A percentile compares a stretch with the other conserved stretches of the same genome.
Conservation (phyloP, 2,329 filamentous ascomycete genomes). For the Lachnum nothofagi region DNA sequence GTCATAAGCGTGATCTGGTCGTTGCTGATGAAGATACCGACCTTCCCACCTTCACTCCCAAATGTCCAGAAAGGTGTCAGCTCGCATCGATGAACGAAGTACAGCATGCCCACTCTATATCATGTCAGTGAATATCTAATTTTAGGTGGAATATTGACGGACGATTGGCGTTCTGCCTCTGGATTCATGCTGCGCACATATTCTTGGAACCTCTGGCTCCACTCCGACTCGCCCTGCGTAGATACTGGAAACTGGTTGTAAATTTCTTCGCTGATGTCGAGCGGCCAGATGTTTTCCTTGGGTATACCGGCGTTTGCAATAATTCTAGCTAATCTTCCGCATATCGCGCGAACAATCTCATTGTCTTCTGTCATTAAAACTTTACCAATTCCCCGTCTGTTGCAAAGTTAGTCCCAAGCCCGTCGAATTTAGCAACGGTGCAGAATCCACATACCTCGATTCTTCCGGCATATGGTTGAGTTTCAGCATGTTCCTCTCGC, state of each 20-base stretch:
- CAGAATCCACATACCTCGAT: slow-evolving; percentile 16
- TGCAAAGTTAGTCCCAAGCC: neutral
- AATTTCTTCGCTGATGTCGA: slow-evolving; percentile 1
- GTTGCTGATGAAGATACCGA: neutral
- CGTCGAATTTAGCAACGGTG: neutral
- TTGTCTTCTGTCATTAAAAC: slow-evolving; percentile 23
- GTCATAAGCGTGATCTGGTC: neutral
- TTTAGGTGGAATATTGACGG: neutral
- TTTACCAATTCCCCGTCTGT: slow-evolving; percentile 21
- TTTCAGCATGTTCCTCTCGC: slow-evolving; percentile 11
- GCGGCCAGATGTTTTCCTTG: slow-evolving; percentile 22
- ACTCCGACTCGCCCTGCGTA: slow-evolving; percentile 14
- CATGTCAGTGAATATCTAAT: neutral
- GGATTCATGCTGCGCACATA: slow-evolving; percentile 21
- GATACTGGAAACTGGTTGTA: slow-evolving; percentile 23
- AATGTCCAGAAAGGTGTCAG: neutral
- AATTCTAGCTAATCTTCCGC: slow-evolving; percentile 21
- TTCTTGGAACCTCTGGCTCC: slow-evolving; percentile 21
- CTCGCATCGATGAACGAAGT: neutral
- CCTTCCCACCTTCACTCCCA: neutral
- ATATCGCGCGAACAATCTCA: slow-evolving; percentile 26
- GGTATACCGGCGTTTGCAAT: slow-evolving; percentile 12
- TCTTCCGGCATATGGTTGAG: slow-evolving; percentile 21
- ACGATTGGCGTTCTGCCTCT: neutral
- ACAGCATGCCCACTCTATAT: neutral